Conservation (phyloP, 352 stramenopile species). For the Globisporangium megalacanthum region DNA sequence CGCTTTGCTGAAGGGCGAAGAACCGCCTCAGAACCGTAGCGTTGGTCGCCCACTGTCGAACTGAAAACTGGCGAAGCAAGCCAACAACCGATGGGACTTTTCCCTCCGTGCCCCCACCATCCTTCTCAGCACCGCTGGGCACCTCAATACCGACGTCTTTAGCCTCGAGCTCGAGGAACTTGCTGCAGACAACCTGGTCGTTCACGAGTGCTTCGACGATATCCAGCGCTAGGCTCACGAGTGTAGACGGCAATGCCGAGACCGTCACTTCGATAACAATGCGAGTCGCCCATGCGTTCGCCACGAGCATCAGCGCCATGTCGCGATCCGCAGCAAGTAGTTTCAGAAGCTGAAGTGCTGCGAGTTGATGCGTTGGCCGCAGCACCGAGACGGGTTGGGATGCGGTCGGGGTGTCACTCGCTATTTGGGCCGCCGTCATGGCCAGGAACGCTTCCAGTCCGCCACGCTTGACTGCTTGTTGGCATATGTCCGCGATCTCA, state of each 20-base stretch:
- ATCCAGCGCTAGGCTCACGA: slow-evolving; percentile 5
- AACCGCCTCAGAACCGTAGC: slow-evolving; percentile 2
- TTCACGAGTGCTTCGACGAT: not conserved
- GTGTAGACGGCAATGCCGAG: not conserved
- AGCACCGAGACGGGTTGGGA: not conserved
- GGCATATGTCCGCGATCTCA: not conserved
- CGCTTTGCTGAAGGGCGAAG: slow-evolving; percentile 6
- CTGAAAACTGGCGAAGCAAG: slow-evolving; percentile 4
- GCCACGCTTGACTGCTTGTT: too few species aligned
- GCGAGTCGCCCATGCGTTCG: slow-evolving; percentile 8
- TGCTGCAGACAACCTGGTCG: slow-evolving; percentile 6
- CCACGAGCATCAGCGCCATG: slow-evolving; percentile 3
- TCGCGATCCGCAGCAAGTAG: slow-evolving; percentile 3
- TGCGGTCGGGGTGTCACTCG: not conserved
- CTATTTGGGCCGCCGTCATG: too few species aligned
- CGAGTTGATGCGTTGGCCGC: slow-evolving; percentile 2
- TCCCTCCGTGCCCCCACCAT: not conserved
- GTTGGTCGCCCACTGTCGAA: slow-evolving; percentile 5
- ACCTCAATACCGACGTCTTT: not conserved
- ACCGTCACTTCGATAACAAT: slow-evolving; percentile 7
- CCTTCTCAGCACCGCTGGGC: not conserved
- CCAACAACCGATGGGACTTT: not conserved
- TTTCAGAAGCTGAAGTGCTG: slow-evolving; percentile 3
- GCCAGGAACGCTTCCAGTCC: too few species aligned
- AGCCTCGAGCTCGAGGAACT: not conserved